Base-by-base conservation (phyloP, 768 basidiomycete genomes). In the Boletus bicolor region DNA sequence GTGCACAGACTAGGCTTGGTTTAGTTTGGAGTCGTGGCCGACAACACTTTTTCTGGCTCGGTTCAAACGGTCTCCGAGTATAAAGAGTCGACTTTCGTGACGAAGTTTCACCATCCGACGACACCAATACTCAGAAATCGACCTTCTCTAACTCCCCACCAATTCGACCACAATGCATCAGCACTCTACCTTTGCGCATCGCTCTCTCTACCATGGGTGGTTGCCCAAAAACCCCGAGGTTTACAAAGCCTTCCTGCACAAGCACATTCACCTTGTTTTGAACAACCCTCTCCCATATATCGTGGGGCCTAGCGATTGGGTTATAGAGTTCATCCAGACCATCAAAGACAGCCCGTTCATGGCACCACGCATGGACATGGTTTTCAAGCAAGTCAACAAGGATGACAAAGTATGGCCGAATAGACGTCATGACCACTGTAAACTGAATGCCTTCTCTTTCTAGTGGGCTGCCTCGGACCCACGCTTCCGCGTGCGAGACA, bases 161-260 rank as follows among this genome's bases (percentile, higher is more conserved):
- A 15, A 38, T 41, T 42, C 11, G 12, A 28, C 24, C 24, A 45
- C 32, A 7, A 47, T 55, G 55, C 2, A 5, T 11, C 21, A 14
- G 15, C n/a, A 39, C 10, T 9, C 49, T 34, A 30, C 32, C 15
- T n/a, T 41, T n/a, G 1, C n/a, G 4, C 3, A 15, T 5, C 34
- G 28, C 11, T 30, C 52, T 55, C 24, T 26, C 28, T 46, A 55
- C 26, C n/a, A 46, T 11, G 53, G 55, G 5, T 53, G 54, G 52
- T 19, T 47, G 9, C 55, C 55, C 6, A 2, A 3, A 3, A 10
- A 42, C 24, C 15, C 38, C 9, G 34, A 35, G 11, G 38, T 49
- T 26, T 17, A 44, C 26, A 44, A 26, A 44, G 44, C 44, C 17
- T 44, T 44, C 44, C 44, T 44, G 17, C 10, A n/a, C 8, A 44